A percentile compares a stretch with the other conserved stretches of the same genome.
Evolutionary conservation across 352 stramenopile species (phyloP).

Genomic region (Hyphochytrium catenoides): DNA sequence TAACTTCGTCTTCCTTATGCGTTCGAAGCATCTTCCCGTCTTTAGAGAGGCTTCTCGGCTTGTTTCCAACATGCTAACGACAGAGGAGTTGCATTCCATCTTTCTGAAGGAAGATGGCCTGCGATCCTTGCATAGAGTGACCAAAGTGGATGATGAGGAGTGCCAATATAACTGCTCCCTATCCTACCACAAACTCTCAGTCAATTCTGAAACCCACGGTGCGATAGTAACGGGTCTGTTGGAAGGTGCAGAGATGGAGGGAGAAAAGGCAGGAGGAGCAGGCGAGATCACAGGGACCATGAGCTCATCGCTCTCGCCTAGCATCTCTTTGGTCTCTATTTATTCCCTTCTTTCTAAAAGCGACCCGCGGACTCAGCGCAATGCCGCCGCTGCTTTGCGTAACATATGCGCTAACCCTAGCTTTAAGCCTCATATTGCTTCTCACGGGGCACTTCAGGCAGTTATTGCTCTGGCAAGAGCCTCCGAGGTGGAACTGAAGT

Average conservation of each 20-base stretch:
- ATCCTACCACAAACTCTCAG: slow-evolving; percentile 60
- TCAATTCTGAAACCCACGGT: slow-evolving; percentile 36
- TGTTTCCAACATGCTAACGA: slow-evolving; percentile 66
- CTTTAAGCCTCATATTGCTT: slow-evolving; percentile 63
- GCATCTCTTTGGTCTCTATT: slow-evolving; percentile 30
- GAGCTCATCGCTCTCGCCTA: no score
- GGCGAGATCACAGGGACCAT: no score
- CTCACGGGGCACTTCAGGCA: slow-evolving; percentile 51
- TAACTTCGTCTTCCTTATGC: slow-evolving; percentile 58
- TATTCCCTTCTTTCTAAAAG: slow-evolving; percentile 39
- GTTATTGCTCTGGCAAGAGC: slow-evolving; percentile 57
- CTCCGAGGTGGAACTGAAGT: slow-evolving; percentile 42
- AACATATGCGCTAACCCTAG: slow-evolving; percentile 66
- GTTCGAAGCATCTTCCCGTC: slow-evolving; percentile 57
- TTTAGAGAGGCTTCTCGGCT: slow-evolving; percentile 72
- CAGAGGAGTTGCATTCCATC: slow-evolving; percentile 35
- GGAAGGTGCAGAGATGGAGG: no score
- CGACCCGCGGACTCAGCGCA: slow-evolving; percentile 43
- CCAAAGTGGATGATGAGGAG: slow-evolving; percentile 67
- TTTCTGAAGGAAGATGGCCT: slow-evolving; percentile 66
- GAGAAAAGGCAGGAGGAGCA: no score
- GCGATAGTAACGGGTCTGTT: slow-evolving; percentile 34
- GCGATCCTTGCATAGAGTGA: slow-evolving; percentile 46
- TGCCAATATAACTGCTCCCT: slow-evolving; percentile 67
- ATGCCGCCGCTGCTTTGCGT: slow-evolving; percentile 72